phyloP scores from a whole-genome alignment of 306 rosid genomes.

The Quercus aquifolioides region DNA sequence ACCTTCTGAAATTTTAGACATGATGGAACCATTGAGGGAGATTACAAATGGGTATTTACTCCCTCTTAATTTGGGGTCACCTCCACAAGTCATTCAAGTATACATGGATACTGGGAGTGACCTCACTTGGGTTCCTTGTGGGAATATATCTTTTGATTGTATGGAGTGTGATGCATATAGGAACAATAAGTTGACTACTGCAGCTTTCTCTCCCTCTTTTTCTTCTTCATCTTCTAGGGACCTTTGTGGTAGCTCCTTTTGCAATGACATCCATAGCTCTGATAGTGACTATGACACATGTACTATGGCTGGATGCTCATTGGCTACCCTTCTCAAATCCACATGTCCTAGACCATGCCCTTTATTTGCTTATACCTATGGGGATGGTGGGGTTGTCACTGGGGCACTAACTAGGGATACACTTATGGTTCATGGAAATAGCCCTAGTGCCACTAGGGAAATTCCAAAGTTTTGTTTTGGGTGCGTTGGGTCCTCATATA shows the following conservation, averaged over 20 bases:
- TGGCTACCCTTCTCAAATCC: slow-evolving; percentile 30
- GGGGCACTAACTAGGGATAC: slow-evolving; percentile 40
- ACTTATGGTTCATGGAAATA: slow-evolving; percentile 33
- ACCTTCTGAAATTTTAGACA: slow-evolving; percentile 17
- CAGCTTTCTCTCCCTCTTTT: slow-evolving; percentile 34
- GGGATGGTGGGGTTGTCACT: slow-evolving; percentile 39
- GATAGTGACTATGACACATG: slow-evolving; percentile 41
- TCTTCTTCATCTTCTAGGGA: slow-evolving; percentile 45
- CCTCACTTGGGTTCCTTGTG: slow-evolving; percentile 63
- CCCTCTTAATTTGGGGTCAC: slow-evolving; percentile 44
- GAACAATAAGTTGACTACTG: slow-evolving; percentile 20
- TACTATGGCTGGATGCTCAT: slow-evolving; percentile 48
- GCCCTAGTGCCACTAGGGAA: slow-evolving; percentile 17
- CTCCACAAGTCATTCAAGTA: slow-evolving; percentile 47
- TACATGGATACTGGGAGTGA: slow-evolving; percentile 63
- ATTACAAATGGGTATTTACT: slow-evolving; percentile 52
- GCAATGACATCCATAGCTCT: slow-evolving; percentile 48
- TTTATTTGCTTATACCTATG: slow-evolving; percentile 55
- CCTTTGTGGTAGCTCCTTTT: slow-evolving; percentile 39
- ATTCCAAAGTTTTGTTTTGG: slow-evolving; percentile 48
- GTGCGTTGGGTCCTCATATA: slow-evolving; percentile 42
- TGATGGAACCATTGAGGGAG: slow-evolving; percentile 43
- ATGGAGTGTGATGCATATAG: slow-evolving; percentile 38
- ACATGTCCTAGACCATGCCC: slow-evolving; percentile 52
- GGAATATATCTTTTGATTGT: slow-evolving; percentile 45